Conservation (phyloP, 192 early-diverging fungal species). For the Lunasporangiospora selenospora region DNA sequence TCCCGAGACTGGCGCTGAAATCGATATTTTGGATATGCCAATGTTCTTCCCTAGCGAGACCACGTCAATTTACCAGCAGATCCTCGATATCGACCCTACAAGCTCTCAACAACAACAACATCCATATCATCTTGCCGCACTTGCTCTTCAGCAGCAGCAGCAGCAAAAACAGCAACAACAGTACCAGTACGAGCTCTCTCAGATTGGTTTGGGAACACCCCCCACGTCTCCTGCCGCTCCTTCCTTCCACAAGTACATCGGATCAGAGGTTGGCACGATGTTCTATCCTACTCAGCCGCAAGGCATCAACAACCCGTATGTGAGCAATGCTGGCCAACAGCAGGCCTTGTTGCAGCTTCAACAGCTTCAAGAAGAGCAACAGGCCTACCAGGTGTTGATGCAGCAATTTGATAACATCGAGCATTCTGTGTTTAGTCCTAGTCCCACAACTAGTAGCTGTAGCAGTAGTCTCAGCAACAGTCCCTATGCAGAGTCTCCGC, state of each 20-base stretch:
- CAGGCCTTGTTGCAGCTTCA: background rate
- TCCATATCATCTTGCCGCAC: slow-evolving; percentile 1
- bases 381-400: slow-evolving; percentile 35
- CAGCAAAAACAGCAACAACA: slow-evolving; percentile 18
- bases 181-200: slow-evolving; percentile 16
- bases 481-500: slow-evolving; percentile 30
- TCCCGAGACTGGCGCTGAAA: slow-evolving; percentile 29
- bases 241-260: slow-evolving; percentile 27
- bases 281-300: slow-evolving; percentile 21
- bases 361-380: slow-evolving; percentile 19
- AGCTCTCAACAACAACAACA: slow-evolving; percentile 2
- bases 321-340: slow-evolving; percentile 7
- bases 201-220: slow-evolving; percentile 31
- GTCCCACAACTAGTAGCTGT: slow-evolving; percentile 24
- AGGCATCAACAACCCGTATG: slow-evolving; percentile 35
- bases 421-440: slow-evolving; percentile 43
- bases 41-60: slow-evolving; percentile 37
- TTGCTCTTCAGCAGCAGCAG: slow-evolving; percentile 2
- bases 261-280: slow-evolving; percentile 21
- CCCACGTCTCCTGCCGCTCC: slow-evolving; percentile 34
- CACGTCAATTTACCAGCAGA: slow-evolving; percentile 30
- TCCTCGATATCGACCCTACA: slow-evolving; percentile 21
- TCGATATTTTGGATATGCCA: slow-evolving; percentile 38
- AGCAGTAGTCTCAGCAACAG: slow-evolving; percentile 36
- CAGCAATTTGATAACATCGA: slow-evolving; percentile 45